Evolutionary conservation across 2,329 filamentous ascomycete species (phyloP), one percentile per base, ranked within the genome.

Genomic region (Orbilia brochopaga): DNA sequence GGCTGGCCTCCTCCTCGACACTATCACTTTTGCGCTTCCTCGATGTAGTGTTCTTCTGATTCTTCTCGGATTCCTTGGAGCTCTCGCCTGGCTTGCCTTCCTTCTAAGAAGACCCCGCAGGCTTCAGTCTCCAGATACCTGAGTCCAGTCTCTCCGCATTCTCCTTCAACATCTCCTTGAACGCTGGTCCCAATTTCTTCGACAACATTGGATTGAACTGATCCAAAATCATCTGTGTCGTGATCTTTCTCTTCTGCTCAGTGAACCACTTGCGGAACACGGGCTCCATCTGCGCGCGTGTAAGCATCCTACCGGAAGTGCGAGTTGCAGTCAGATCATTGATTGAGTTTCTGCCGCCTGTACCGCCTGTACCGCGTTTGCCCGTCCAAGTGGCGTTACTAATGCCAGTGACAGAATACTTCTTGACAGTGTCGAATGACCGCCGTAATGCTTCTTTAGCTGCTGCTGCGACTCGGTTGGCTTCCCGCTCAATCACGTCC

Each of bases 171-270:
- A 91, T 91, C 76, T 85, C 83, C 80, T 92, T 93, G 78, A 97
- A 97, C 78, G 92, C 89, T 17, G 86, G 85, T 57, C 88, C 88
- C 72, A 90, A 85, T 73, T 86, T 85, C 24, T 83, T 63, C 95
- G 91, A 23, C 86, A 83, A 50, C 84, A 97, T 87, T 76, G 92
- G 97, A 46, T 88, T 85, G 42, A 88, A 87, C 64, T 97, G 95
- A 76, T 82, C 78, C 32, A 79, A 79, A 13, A 83, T 81, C 65
- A 74, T 79, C 73, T 77, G 81, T 74, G 77, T 77, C 1, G 79
- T 79, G 30, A 79, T 78, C 48, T 69, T 48, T 30, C 42, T 35
- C 52, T 32, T 27, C 15, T 40, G 58, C 17, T 56, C 37, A 4
- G 24, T 40, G 51, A 69, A 52, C 55, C 61, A 67, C 32, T 56